Evolutionary conservation across 805 yeast species (phyloP).

Genomic region (Metschnikowia lachancei): DNA sequence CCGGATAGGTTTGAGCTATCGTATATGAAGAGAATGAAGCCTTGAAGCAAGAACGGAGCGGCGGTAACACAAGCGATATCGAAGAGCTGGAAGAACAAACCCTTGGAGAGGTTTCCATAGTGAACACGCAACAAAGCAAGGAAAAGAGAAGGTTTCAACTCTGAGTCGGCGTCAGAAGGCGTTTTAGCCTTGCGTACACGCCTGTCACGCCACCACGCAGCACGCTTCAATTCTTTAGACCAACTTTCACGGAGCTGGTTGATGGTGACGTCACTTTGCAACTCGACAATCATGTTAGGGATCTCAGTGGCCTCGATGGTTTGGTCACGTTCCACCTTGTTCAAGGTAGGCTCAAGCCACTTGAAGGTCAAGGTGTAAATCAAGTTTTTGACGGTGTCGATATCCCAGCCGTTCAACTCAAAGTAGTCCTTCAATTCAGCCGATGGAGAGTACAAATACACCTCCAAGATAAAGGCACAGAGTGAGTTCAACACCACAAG

Average conservation of each 20-base stretch:
- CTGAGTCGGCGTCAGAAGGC: conserved; percentile 15
- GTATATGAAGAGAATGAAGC: conserved; percentile 28
- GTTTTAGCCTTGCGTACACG: conserved; percentile 7
- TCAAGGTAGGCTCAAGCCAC: conserved; percentile 30
- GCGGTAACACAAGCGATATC: conserved; percentile 24
- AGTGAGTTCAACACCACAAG: conserved; percentile 14
- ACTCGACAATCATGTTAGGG: conserved; percentile 16
- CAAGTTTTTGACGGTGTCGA: conserved; percentile 22
- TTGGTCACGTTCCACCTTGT: conserved; percentile 23
- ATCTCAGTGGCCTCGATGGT: conserved; percentile 22
- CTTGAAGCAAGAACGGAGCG: conserved; percentile 31
- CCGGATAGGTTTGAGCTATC: conserved; percentile 12
- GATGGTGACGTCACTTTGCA: conserved; percentile 14
- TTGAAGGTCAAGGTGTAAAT: conserved; percentile 24
- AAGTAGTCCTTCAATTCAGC: conserved; percentile 23
- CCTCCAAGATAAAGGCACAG: conserved; percentile 20
- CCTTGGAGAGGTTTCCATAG: conserved; percentile 9
- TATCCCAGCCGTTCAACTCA: conserved; percentile 28
- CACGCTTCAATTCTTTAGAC: conserved; percentile 15
- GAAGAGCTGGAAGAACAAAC: conserved; percentile 20
- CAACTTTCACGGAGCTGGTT: conserved; percentile 23
- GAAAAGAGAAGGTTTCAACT: conserved; percentile 24
- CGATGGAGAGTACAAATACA: conserved; percentile 22
- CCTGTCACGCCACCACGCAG: conserved; percentile 21
- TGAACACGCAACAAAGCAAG: conserved; percentile 18